phyloP scores from a whole-genome alignment of 2,329 filamentous ascomycete species.

The Fusarium tanahbumbuense region DNA sequence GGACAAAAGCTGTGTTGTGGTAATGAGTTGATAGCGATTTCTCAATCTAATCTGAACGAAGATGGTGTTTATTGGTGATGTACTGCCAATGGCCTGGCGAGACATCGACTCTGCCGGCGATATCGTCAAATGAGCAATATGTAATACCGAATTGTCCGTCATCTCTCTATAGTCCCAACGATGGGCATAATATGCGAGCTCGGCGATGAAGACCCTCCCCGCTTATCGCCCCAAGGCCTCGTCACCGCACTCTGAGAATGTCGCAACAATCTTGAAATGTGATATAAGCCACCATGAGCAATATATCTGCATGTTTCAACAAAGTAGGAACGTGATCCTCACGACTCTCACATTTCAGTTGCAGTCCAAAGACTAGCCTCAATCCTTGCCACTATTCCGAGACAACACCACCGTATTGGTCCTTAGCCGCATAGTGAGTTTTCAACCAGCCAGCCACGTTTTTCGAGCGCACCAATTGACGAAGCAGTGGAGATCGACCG shows the following conservation, averaged over 20 bases:
- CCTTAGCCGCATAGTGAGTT: background rate
- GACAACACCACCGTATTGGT: slow-evolving; percentile 2
- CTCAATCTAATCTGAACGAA: background rate
- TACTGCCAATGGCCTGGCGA: background rate
- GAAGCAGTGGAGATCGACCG: background rate
- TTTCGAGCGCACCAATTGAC: background rate
- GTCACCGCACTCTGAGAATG: background rate
- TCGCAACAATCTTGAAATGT: background rate
- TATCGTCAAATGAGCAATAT: too few relatives aligned
- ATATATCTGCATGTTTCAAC: background rate
- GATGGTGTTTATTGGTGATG: too few relatives aligned
- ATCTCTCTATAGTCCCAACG: background rate
- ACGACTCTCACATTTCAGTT: too few relatives aligned
- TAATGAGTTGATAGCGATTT: background rate
- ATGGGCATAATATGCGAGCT: background rate
- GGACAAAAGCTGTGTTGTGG: background rate
- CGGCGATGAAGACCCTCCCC: background rate
- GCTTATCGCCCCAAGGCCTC: background rate
- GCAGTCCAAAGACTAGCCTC: background rate
- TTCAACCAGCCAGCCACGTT: background rate
- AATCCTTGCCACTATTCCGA: background rate
- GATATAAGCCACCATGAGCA: background rate
- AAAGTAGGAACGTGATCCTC: background rate
- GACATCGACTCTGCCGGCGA: background rate
- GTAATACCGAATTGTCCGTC: too few relatives aligned